Evolutionary conservation across 106 monocot genomes (phyloP).

Genomic region (Dendrobium catenatum): DNA sequence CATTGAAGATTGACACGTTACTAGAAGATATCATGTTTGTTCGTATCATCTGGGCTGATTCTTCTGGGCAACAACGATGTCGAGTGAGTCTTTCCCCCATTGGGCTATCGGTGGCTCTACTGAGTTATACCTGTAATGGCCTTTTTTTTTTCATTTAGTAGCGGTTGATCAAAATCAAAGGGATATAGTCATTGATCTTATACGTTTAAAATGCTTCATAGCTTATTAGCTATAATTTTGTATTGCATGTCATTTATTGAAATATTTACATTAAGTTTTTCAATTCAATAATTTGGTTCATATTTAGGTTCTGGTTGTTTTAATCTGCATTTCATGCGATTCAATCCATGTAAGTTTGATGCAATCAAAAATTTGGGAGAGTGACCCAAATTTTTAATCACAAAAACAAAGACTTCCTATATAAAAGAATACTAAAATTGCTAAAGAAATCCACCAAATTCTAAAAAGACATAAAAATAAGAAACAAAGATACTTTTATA

Average conservation of each 20-base stretch:
- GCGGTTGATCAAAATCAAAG: neutral
- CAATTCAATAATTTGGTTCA: neutral
- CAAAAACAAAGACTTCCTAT: no score
- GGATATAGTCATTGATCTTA: neutral
- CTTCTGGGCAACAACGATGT: slow-evolving; percentile 87
- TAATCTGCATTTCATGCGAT: slow-evolving; percentile 1
- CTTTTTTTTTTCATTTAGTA: neutral
- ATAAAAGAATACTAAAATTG: no score
- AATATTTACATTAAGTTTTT: neutral
- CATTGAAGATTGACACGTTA: slow-evolving; percentile 6
- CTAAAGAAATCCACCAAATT: no score
- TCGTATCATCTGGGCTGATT: slow-evolving; percentile 75
- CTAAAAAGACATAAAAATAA: no score
- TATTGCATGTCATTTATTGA: neutral
- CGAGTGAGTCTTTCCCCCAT: slow-evolving; percentile 32
- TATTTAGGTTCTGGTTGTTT: neutral
- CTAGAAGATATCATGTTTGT: slow-evolving; percentile 49
- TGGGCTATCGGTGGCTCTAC: neutral
- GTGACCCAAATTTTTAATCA: no score
- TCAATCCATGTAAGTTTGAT: neutral
- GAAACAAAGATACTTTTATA: no score
- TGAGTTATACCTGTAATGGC: neutral
- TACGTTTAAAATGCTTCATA: neutral
- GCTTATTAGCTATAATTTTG: neutral
- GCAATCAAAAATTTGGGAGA: no score